phyloP scores from a whole-genome alignment of 2,329 filamentous ascomycete genomes.

The Fonsecaea multimorphosa region DNA sequence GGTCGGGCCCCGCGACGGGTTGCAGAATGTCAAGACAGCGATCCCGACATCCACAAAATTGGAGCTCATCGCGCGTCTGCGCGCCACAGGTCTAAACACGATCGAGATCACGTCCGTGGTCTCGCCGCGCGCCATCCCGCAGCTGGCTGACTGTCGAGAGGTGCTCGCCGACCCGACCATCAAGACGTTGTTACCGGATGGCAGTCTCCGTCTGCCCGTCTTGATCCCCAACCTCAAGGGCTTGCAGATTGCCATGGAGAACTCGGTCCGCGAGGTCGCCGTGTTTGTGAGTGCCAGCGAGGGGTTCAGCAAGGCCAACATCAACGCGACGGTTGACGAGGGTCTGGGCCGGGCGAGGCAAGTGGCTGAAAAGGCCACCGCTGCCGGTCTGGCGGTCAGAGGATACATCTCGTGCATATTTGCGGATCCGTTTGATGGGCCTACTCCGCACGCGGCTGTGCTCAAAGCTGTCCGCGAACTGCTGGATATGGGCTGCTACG shows the following conservation, averaged over 20 bases:
- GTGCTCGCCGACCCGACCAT: slow-evolving; percentile 31
- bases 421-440: slow-evolving; percentile 58
- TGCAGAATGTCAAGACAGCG: slow-evolving; percentile 79
- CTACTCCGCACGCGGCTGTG: slow-evolving; percentile 57
- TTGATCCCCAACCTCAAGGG: slow-evolving; percentile 52
- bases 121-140: slow-evolving; percentile 82
- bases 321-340: slow-evolving; percentile 50
- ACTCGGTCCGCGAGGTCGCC: slow-evolving; percentile 48
- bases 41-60: slow-evolving; percentile 77
- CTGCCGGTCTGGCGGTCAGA: slow-evolving; percentile 44
- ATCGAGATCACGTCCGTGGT: slow-evolving; percentile 87
- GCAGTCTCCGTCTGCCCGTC: slow-evolving; percentile 45
- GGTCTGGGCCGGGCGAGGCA: slow-evolving; percentile 45
- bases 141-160: slow-evolving; percentile 59
- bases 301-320: slow-evolving; percentile 52
- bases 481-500: slow-evolving; percentile 85
- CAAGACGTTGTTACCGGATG: slow-evolving; percentile 5
- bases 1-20: slow-evolving; percentile 82
- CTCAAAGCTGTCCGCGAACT: slow-evolving; percentile 63
- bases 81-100: slow-evolving; percentile 69
- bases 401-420: slow-evolving; percentile 51
- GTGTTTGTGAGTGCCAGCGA: slow-evolving; percentile 53
- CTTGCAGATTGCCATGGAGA: slow-evolving; percentile 62
- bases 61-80: slow-evolving; percentile 73
- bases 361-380: slow-evolving; percentile 43